Evolutionary conservation across 352 stramenopile species (phyloP).

Genomic region (Globisporangium cystogenes): DNA sequence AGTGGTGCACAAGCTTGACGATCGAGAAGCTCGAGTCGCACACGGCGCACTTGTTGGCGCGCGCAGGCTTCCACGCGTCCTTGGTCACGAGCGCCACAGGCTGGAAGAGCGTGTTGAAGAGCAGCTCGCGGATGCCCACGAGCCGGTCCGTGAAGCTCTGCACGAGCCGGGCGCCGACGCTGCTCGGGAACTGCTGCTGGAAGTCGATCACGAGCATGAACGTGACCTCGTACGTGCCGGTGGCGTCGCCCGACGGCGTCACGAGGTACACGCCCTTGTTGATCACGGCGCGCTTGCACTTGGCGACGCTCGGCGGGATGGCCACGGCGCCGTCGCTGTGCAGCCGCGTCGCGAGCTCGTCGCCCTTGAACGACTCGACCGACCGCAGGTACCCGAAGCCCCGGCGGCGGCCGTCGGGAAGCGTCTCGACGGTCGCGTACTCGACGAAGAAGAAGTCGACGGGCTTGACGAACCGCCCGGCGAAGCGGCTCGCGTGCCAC

Average conservation of each 20-base stretch:
- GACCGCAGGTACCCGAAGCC: conserved; percentile 77
- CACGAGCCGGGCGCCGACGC: conserved; percentile 61
- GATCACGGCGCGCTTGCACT: conserved; percentile 82
- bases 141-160: conserved; percentile 74
- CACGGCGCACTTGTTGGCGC: conserved; percentile 54
- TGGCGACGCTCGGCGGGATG: conserved; percentile 74
- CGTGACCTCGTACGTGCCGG: conserved; percentile 67
- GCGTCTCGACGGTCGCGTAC: conserved; percentile 74
- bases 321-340: conserved; percentile 54
- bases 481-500: conserved; percentile 82
- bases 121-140: conserved; percentile 72
- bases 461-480: conserved; percentile 74
- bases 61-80: conserved; percentile 54
- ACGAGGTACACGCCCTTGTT: conserved; percentile 80
- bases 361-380: conserved; percentile 77
- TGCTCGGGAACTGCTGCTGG: conserved; percentile 66
- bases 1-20: conserved; percentile 74
- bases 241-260: conserved; percentile 21
- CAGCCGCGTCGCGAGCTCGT: conserved; percentile 65
- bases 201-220: conserved; percentile 86
- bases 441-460: conserved; percentile 87
- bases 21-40: conserved; percentile 69
- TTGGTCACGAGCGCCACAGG: conserved; percentile 55
- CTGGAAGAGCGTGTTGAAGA: conserved; percentile 83
- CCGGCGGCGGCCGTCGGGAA: conserved; percentile 53